Base-by-base conservation (phyloP, 331 rosid species). In the Acacia concinna region DNA sequence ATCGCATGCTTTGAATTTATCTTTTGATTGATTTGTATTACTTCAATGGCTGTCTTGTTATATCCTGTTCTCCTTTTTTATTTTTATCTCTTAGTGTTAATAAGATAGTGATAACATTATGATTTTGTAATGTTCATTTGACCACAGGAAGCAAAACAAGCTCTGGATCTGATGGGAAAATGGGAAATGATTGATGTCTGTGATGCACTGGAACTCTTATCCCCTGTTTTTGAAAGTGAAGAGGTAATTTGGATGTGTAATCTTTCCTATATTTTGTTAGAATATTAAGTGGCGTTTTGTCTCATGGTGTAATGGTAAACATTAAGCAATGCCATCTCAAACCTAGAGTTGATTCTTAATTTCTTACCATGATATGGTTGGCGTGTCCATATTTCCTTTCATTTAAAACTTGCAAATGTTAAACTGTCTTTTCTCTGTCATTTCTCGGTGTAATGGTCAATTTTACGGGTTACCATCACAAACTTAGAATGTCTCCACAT, bases 161-260 rank as follows among this genome's bases (percentile, higher is more conserved):
- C 97, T 47, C 77, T 96, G 59, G 97, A 96, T 49, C 86, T 96
- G 80, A 93, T 93, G 93, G 90, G 94, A 46, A 96, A 86, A 88
- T 93, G 98, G 99, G 92, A 89, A 86, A 89, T 89, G 93, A 96
- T 96, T 91, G 99, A 96, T 73, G 97, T 96, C 75, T 89, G 88
- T 47, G 99, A 96, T 78, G 99, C 98, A 4, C 79, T 96, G 85
- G 99, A 93, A 87, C 94, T 96, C 77, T 83, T 96, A 64, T 96
- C 99, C 59, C 98, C 99, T 25, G 93, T 93, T 86, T 96, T 96
- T 78, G 97, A 96, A 89, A 93, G 97, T 60, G 99, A 96, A 90
- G 99, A 96, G 99, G 99, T 96, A 78, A 54, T 77, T 68, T 71
- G 51, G 34, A 66, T 70, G 68, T 66, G 71, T 28, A 25, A 32